Base-by-base conservation (phyloP, 305 asterid species). In the Fraxinus velutina region DNA sequence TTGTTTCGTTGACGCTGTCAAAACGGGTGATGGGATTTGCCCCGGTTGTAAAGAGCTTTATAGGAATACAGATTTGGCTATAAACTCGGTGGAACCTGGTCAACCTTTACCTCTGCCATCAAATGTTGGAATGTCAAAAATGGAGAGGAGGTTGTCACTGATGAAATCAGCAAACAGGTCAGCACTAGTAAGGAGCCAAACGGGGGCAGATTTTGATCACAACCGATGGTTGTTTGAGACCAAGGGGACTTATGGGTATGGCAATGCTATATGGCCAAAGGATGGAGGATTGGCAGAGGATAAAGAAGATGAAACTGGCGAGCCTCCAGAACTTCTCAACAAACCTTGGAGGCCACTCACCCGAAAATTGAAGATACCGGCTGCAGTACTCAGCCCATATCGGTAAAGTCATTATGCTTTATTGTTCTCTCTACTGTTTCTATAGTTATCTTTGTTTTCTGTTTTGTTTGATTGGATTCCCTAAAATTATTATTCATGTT, bases 311-410 rank as follows among this genome's bases (percentile, higher is more conserved):
- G 91, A 80, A 33, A 81, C 86, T 0, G 86, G 89, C 2, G 98
- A 93, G 88, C 92, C 93, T 42, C 77, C 81, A 4, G 99, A 93
- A 79, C 92, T 30, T 70, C 75, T 91, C 34, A 88, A 83, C 90
- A 95, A 94, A 88, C 98, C 99, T 5, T 95, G 99, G 99, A 92
- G 97, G 84, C 99, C 99, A 10, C 97, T 95, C 17, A 93, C 99
- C 0, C 97, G 98, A 6, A 95, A 95, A 86, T 80, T 95, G 92
- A 90, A 92, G 89, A 91, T 92, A 73, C 92, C 97, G 47, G 97
- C 99, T 82, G 98, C 95, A 33, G 55, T 93, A 78, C 79, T 95
- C 85, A 93, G 99, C 85, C 98, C 99, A 13, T 95, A 94, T 84
- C 84, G 98, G 99, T 95, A 89, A 87, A 79, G 10, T 72, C 19